Evolutionary conservation across 164 flowering plant genomes (phyloP).

Genomic region (Tetracentron sinense): DNA sequence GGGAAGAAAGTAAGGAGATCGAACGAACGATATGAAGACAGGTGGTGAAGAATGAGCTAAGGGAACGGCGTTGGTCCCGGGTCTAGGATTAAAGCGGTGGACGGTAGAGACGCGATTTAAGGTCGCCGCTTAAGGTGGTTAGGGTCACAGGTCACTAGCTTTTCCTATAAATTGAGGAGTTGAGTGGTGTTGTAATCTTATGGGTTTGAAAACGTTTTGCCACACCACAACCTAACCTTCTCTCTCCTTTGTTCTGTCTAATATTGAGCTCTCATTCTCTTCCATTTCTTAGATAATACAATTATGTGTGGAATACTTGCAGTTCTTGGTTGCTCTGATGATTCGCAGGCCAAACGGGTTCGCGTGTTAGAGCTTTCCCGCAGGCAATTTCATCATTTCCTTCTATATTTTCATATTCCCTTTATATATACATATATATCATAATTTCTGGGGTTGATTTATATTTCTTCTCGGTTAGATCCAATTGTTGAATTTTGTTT

Average conservation of each 20-base stretch:
- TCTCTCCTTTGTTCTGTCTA: neutral
- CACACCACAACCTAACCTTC: no score
- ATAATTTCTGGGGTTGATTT: neutral
- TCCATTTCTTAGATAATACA: neutral
- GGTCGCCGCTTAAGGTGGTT: no score
- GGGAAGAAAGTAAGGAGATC: neutral
- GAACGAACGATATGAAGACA: neutral
- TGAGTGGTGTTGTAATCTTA: no score
- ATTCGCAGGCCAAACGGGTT: constrained; percentile 70
- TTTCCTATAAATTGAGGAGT: no score
- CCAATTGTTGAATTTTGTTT: neutral
- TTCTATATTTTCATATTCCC: neutral
- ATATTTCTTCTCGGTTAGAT: neutral
- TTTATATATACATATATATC: no score
- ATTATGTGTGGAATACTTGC: constrained; percentile 82
- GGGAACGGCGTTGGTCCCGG: no score
- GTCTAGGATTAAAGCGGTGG: no score
- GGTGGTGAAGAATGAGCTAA: no score
- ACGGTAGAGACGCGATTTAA: no score
- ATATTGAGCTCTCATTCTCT: neutral
- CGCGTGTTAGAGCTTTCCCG: constrained; percentile 89
- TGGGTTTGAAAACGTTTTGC: no score
- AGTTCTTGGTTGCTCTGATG: constrained; percentile 76
- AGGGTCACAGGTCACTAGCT: no score
- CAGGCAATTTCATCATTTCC: constrained; percentile 38